These are phyloP conservation scores for Hypholoma fasciculare DNA, from an alignment of 768 basidiomycete genomes.

Conservation along the genomic window DNA sequence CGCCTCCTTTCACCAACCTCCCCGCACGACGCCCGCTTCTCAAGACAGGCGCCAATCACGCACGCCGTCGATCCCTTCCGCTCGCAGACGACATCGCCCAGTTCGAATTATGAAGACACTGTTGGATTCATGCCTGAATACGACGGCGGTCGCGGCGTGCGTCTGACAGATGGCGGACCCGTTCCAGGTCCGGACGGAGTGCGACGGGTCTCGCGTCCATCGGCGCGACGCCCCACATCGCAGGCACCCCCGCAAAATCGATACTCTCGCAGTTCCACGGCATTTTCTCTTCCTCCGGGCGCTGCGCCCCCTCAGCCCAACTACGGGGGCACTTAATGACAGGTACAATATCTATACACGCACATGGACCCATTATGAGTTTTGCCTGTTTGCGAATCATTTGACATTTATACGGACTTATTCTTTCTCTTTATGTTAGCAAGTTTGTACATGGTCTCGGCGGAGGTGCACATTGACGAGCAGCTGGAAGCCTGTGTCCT, in stretches of 20 bases:
- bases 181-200: slow-evolving; percentile 80
- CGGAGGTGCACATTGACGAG: slow-evolving; percentile 10
- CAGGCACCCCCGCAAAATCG: slow-evolving; percentile 64
- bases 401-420: slow-evolving; percentile 23
- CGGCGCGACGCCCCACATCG: slow-evolving; percentile 57
- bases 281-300: slow-evolving; percentile 65
- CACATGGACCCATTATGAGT: slow-evolving; percentile 17
- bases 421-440: slow-evolving; percentile 15
- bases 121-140: slow-evolving; percentile 35
- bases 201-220: slow-evolving; percentile 70
- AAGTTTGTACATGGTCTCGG: slow-evolving; percentile 10
- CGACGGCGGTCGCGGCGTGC: slow-evolving; percentile 61
- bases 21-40: slow-evolving; percentile 25
- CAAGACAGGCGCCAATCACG: slow-evolving; percentile 24
- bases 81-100: slow-evolving; percentile 39
- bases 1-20: slow-evolving; percentile 30
- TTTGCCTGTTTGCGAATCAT: slow-evolving; percentile 17
- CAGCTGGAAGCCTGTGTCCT: slow-evolving; percentile 10
- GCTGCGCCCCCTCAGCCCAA: slow-evolving; percentile 63
- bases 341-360: slow-evolving; percentile 16
- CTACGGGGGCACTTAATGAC: slow-evolving; percentile 22
- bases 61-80: slow-evolving; percentile 59
- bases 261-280: slow-evolving; percentile 64
- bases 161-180: slow-evolving; percentile 81
- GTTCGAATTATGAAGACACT: slow-evolving; percentile 35